phyloP scores from a whole-genome alignment of 306 rosid genomes.

The Quercus bicolor region DNA sequence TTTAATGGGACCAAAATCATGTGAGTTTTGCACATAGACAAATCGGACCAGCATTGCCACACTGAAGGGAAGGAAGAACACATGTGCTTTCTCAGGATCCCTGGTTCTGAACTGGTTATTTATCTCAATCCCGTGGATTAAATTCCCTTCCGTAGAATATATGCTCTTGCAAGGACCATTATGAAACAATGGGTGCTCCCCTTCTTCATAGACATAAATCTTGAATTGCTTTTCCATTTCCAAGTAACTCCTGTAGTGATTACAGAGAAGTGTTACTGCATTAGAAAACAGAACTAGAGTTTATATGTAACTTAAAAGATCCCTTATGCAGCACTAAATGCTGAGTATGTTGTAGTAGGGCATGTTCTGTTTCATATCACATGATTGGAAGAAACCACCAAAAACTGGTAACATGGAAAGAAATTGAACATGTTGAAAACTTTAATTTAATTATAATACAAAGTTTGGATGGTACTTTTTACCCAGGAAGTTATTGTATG shows the following conservation, averaged over 20 bases:
- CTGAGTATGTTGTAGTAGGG: no score
- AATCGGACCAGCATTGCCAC: constrained; percentile 78
- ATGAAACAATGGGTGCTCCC: constrained; percentile 84
- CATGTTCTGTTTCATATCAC: no score
- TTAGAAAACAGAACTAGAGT: not conserved
- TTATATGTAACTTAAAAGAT: not conserved
- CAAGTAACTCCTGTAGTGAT: constrained; percentile 62
- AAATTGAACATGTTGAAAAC: no score
- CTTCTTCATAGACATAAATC: constrained; percentile 81
- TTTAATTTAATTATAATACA: no score
- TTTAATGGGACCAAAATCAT: constrained; percentile 58
- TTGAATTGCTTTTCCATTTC: constrained; percentile 88
- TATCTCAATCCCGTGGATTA: constrained; percentile 72
- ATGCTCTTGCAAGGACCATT: constrained; percentile 94
- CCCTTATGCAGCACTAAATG: no score
- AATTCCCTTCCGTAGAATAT: constrained; percentile 86
- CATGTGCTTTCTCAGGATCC: constrained; percentile 76
- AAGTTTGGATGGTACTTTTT: no score
- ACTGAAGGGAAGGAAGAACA: constrained; percentile 76
- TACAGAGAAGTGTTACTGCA: not conserved
- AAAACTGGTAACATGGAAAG: no score
- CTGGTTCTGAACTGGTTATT: constrained; percentile 60
- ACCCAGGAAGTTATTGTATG: no score
- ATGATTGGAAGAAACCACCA: no score
- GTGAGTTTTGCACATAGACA: constrained; percentile 65